These are phyloP conservation scores for Diaporthe batatas DNA, from an alignment of 2,329 filamentous ascomycete species.

Conservation along the genomic window DNA sequence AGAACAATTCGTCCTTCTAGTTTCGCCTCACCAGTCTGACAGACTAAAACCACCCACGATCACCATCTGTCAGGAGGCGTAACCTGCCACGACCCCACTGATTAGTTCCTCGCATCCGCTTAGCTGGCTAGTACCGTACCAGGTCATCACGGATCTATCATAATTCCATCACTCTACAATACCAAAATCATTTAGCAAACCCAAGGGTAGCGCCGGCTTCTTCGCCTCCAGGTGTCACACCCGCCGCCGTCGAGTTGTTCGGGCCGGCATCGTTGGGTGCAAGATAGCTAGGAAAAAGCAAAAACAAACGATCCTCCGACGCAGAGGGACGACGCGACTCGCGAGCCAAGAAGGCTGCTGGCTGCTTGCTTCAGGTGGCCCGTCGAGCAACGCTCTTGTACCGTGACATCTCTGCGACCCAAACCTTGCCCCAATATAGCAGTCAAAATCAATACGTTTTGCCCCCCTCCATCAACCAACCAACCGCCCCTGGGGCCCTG, in stretches of 20 bases:
- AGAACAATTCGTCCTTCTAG: neutral
- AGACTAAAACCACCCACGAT: neutral
- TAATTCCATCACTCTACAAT: neutral
- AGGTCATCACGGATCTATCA: neutral
- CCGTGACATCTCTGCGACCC: conserved; percentile 11
- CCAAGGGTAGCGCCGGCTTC: neutral
- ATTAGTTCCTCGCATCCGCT: neutral
- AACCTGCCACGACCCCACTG: neutral
- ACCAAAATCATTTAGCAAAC: neutral
- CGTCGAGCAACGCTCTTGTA: neutral
- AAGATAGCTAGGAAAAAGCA: neutral
- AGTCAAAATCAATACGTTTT: conserved; percentile 4
- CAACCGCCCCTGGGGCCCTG: neutral
- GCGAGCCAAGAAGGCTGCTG: neutral
- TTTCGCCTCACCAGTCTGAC: neutral
- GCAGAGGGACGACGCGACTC: conserved; percentile 21
- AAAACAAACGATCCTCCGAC: conserved; percentile 29
- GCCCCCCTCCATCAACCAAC: conserved; percentile 11
- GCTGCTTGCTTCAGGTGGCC: neutral
- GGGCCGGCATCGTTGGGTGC: conserved; percentile 3
- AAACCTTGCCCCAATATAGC: neutral
- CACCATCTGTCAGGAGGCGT: neutral
- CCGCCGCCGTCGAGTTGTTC: neutral
- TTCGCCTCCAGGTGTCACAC: neutral
- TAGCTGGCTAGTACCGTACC: neutral